Evolutionary conservation across 345 rosid genomes (phyloP).

Genomic region (Eucalyptus brandiana): DNA sequence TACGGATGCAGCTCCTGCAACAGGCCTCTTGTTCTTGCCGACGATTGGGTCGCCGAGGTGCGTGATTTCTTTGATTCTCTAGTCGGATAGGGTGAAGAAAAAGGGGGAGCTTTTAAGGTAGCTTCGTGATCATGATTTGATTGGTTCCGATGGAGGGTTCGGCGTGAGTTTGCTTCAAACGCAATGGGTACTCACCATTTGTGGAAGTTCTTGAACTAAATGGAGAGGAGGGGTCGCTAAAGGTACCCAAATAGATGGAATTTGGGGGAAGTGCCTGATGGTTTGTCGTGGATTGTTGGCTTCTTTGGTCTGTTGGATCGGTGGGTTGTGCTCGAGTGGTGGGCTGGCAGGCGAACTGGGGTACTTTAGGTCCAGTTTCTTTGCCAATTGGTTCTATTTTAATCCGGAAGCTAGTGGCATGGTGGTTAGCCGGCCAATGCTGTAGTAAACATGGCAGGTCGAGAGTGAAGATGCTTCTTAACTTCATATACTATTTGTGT

Average conservation of each 20-base stretch:
- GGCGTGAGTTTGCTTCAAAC: background rate
- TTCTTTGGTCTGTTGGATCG: background rate
- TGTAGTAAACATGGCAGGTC: background rate
- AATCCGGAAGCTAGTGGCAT: background rate
- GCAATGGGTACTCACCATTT: background rate
- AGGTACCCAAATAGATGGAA: too few relatives aligned
- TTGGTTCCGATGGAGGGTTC: background rate
- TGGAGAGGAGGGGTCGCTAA: background rate
- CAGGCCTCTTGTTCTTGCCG: conserved; percentile 22
- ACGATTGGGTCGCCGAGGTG: conserved; percentile 16
- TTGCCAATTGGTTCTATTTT: background rate
- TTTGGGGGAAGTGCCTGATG: background rate
- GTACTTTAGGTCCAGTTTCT: background rate
- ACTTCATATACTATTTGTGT: background rate
- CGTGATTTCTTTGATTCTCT: background rate
- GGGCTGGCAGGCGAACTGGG: background rate
- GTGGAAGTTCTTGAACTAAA: background rate
- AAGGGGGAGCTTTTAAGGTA: background rate
- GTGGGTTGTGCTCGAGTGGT: background rate
- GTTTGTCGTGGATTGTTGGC: background rate
- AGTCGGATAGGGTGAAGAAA: background rate
- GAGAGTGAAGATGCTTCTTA: background rate
- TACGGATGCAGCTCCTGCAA: conserved; percentile 23
- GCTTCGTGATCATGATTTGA: background rate
- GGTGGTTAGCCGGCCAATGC: background rate